phyloP scores from a whole-genome alignment of 768 basidiomycete genomes.

The Auricularia cornea region DNA sequence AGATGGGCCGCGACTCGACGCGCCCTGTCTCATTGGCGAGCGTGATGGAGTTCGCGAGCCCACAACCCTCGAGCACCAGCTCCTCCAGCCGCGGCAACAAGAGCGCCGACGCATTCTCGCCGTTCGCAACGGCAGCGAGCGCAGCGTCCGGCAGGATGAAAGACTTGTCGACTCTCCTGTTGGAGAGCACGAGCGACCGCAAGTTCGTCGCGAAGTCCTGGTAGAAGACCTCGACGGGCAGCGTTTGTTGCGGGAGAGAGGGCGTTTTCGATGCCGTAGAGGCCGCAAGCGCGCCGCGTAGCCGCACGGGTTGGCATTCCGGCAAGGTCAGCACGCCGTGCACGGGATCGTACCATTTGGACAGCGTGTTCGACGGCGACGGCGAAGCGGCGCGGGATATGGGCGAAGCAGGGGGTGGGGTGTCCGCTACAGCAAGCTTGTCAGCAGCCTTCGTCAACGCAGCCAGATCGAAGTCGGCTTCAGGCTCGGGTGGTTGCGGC shows the following conservation, averaged over 20 bases:
- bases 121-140: conserved; percentile 14
- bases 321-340: conserved; percentile 4
- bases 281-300: conserved; percentile 8
- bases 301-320: conserved; percentile 24
- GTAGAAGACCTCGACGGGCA: conserved; percentile 55
- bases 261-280: conserved; percentile 31
- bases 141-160: conserved; percentile 41
- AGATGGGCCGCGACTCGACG: conserved; percentile 38
- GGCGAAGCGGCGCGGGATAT: conserved; percentile 50
- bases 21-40: conserved; percentile 29
- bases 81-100: conserved; percentile 66
- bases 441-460: conserved; percentile 17
- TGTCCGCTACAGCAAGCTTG: conserved; percentile 18
- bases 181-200: conserved; percentile 48
- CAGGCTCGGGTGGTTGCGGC: background rate
- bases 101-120: conserved; percentile 16
- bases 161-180: conserved; percentile 58
- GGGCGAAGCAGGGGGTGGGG: conserved; percentile 14
- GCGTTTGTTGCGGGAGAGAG: conserved; percentile 53
- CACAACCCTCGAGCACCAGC: conserved; percentile 65
- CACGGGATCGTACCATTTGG: conserved; percentile 4
- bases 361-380: conserved; percentile 35
- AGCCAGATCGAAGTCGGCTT: conserved; percentile 22
- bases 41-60: conserved; percentile 50
- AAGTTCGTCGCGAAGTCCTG: conserved; percentile 56